A percentile compares a stretch with the other conserved stretches of the same genome.
phyloP scores from a whole-genome alignment of 352 stramenopile genomes.

The Phytophthora pini region DNA sequence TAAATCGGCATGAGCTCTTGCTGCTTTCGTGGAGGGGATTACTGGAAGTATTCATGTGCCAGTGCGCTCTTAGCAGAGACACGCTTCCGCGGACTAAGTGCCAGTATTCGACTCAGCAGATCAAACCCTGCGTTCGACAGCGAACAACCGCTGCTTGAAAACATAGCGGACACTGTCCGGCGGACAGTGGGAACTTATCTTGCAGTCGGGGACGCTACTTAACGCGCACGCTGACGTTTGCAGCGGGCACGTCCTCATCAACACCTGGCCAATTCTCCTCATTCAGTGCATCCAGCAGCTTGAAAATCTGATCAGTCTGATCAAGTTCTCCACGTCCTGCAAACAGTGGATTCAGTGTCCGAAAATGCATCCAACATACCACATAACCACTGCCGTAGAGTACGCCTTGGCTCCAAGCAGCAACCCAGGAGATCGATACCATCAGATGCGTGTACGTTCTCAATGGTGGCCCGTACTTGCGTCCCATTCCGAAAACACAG shows the following conservation, averaged over 20 bases:
- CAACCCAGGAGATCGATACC: constrained; percentile 60
- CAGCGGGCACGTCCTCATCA: constrained; percentile 62
- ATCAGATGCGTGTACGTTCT: constrained; percentile 85
- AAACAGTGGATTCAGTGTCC: constrained; percentile 93
- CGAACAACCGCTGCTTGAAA: constrained; percentile 29
- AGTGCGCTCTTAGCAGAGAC: constrained; percentile 84
- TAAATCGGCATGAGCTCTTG: constrained; percentile 78
- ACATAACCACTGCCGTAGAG: constrained; percentile 96
- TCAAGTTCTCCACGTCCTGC: constrained; percentile 95
- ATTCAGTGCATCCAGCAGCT: constrained; percentile 90
- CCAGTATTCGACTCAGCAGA: constrained; percentile 66
- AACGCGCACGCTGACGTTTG: constrained; percentile 47
- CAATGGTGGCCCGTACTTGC: constrained; percentile 85
- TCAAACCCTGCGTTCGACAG: constrained; percentile 21
- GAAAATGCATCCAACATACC: constrained; percentile 97
- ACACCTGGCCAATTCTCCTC: constrained; percentile 92
- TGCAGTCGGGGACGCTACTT: constrained; percentile 74
- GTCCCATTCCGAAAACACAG: constrained; percentile 86
- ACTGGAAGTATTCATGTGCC: constrained; percentile 80
- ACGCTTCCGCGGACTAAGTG: constrained; percentile 72
- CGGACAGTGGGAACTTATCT: constrained; percentile 69
- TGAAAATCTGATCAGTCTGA: constrained; percentile 97
- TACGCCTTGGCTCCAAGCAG: constrained; percentile 93
- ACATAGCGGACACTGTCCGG: constrained; percentile 44
- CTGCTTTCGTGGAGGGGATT: constrained; percentile 65